Evolutionary conservation across 2,329 filamentous ascomycete species (phyloP), one percentile per base, ranked within the genome.

Genomic region (Colletotrichum sp.): DNA sequence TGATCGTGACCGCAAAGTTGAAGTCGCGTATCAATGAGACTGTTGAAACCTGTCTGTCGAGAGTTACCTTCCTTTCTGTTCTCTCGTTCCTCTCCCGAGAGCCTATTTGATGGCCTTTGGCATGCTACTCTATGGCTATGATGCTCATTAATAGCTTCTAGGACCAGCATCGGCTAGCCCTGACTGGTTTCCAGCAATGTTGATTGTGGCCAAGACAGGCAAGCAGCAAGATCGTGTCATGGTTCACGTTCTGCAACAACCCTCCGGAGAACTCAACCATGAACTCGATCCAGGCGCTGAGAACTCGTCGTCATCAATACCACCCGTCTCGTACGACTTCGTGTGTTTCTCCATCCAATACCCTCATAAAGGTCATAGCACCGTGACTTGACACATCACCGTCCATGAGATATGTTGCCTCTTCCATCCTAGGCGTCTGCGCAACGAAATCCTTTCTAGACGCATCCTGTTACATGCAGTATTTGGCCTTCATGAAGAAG

Each of bases 321-420:
- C 18, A 0, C 39, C 18, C 39, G 0, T 49, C 6, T n/a, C 39
- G 39, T n/a, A 44, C 6, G 39, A 44, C 5, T n/a, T 3, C 6
- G 39, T 44, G 39, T 44, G 5, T n/a, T 44, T 8, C 18, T 5
- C 4, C 5, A 44, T 6, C 18, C 39, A 49, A 0, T 21, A 49
- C 18, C 18, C 18, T n/a, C 18, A 44, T 1, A n/a, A 44, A n/a
- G 0, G 0, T 0, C 39, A 49, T 2, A n/a, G 18, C 39, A 49
- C 3, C 39, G 1, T 49, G 39, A 1, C 0, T 49, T 49, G 39
- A n/a, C 2, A 0, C 10, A 49, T n/a, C 9, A 49, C 39, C 9
- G 18, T n/a, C 9, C 39, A 1, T n/a, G 39, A 12, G 0, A 49
- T 6, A 21, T n/a, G 6, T 49, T 49, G 39, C 39, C 9, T 49